These are phyloP conservation scores for Coemansia sp. DNA, from an alignment of 192 early-diverging fungal species.

Conservation along the genomic window DNA sequence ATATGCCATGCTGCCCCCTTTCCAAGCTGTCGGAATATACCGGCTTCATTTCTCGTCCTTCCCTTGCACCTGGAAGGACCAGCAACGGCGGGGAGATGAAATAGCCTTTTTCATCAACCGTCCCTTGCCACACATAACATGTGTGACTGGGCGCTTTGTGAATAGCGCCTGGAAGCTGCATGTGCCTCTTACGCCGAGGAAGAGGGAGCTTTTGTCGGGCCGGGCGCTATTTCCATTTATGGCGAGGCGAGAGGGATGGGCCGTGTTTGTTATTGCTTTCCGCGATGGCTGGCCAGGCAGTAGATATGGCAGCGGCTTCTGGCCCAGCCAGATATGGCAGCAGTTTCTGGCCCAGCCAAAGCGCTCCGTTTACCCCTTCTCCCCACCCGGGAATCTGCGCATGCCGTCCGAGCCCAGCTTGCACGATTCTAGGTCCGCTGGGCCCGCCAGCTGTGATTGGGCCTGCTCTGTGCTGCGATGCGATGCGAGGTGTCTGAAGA, in stretches of 20 bases:
- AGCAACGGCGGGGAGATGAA: neutral
- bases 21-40: neutral
- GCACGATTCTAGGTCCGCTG: slow-evolving; percentile 5
- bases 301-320: neutral
- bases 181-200: neutral
- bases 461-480: neutral
- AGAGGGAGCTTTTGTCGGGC: neutral
- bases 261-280: slow-evolving; percentile 24
- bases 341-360: neutral
- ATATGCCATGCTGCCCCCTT: neutral
- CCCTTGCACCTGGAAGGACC: neutral
- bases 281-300: neutral
- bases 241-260: slow-evolving; percentile 11
- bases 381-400: neutral
- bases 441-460: slow-evolving; percentile 6
- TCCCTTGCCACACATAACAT: neutral
- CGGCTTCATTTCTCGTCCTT: neutral
- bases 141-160: slow-evolving; percentile 2
- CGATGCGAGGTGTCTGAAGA: neutral
- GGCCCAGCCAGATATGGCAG: neutral
- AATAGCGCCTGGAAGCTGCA: slow-evolving; percentile 6
- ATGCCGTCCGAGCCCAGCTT: slow-evolving; percentile 2
- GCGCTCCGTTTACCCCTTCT: neutral
- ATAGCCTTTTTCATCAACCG: neutral
- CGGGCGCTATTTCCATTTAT: slow-evolving; percentile 17